Evolutionary conservation across 768 basidiomycete genomes (phyloP).

Genomic region (Amanita fuliginea): DNA sequence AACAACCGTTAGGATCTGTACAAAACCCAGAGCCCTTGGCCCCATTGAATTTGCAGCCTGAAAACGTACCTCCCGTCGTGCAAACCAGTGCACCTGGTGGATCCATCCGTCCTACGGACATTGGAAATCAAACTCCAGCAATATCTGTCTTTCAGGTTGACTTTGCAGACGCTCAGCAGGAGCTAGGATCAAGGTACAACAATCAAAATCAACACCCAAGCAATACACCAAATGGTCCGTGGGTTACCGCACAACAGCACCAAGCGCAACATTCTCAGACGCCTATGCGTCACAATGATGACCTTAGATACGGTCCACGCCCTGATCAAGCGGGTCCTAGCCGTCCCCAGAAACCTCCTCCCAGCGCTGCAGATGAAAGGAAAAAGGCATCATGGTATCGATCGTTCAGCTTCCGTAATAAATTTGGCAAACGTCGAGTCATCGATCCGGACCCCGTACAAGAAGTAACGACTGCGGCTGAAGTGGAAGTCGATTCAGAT

Average conservation of each 20-base stretch:
- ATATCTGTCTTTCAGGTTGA: constrained; percentile 19
- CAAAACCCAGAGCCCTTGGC: not conserved
- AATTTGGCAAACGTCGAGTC: constrained; percentile 16
- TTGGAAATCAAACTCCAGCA: constrained; percentile 12
- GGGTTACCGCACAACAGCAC: constrained; percentile 27
- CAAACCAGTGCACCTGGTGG: not conserved
- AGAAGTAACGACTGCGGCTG: not conserved
- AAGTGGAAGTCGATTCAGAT: not conserved
- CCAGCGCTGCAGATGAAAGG: constrained; percentile 18
- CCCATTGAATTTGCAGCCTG: not conserved
- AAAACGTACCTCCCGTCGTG: not conserved
- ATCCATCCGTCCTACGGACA: not conserved
- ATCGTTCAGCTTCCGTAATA: constrained; percentile 23
- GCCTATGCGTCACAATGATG: not conserved
- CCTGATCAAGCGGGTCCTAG: not conserved
- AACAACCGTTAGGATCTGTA: not conserved
- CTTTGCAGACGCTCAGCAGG: constrained; percentile 20
- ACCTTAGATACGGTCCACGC: not conserved
- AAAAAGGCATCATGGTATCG: constrained; percentile 31
- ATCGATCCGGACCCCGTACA: constrained; percentile 22
- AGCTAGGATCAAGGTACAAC: constrained; percentile 15
- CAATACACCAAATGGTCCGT: constrained; percentile 17
- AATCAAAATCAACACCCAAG: constrained; percentile 11
- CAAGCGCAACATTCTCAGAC: constrained; percentile 15
- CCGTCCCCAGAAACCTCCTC: constrained; percentile 9